Evolutionary conservation across 129 eudicot genomes (phyloP).

Genomic region (Flaveria bidentis): DNA sequence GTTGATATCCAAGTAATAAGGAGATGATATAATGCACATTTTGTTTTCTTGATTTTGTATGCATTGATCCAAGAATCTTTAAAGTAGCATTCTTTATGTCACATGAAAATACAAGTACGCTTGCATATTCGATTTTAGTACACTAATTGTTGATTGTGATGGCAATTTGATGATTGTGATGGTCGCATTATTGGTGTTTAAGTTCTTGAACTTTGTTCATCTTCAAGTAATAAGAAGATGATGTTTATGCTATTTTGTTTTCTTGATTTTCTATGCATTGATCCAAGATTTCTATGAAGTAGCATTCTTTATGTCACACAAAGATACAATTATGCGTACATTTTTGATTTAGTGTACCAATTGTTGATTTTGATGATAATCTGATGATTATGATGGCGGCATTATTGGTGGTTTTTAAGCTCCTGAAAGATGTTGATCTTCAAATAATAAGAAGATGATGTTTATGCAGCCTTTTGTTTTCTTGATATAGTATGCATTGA

Average conservation of each 20-base stretch:
- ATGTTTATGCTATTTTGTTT: too few species aligned
- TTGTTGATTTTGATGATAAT: conserved; percentile 14
- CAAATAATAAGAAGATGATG: conserved; percentile 35
- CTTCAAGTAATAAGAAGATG: too few species aligned
- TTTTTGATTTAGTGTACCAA: conserved; percentile 25
- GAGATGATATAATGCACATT: too few species aligned
- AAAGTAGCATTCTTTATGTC: too few species aligned
- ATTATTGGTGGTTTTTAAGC: conserved; percentile 24
- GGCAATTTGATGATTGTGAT: background rate
- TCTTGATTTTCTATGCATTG: too few species aligned
- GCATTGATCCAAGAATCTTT: too few species aligned
- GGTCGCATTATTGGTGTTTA: too few species aligned
- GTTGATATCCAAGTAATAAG: conserved; percentile 20
- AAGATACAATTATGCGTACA: conserved; percentile 15
- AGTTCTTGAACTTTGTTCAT: too few species aligned
- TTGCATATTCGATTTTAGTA: conserved; percentile 28
- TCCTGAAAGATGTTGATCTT: conserved; percentile 30
- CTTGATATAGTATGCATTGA: too few species aligned
- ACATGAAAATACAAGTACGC: background rate
- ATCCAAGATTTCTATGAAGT: too few species aligned
- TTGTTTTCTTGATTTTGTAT: too few species aligned
- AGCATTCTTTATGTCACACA: too few species aligned
- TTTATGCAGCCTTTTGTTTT: background rate
- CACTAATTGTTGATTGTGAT: conserved; percentile 17
- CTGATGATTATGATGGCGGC: conserved; percentile 7